These are phyloP conservation scores for Quercus gilva DNA, from an alignment of 306 rosid genomes.

Conservation along the genomic window DNA sequence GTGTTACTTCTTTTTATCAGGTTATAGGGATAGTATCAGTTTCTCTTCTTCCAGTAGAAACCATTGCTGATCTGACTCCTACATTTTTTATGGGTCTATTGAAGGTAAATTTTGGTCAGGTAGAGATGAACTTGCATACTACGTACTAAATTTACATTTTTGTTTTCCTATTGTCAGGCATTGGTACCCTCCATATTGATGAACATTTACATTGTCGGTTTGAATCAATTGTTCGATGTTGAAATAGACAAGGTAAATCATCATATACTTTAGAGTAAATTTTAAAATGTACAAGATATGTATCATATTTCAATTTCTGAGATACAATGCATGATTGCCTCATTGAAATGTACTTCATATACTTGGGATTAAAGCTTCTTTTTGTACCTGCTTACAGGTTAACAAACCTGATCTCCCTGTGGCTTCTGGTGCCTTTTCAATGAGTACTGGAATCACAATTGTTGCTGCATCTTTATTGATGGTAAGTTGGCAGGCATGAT, in stretches of 20 bases:
- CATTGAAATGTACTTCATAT: background rate
- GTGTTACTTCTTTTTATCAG: background rate
- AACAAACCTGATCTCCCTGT: constrained; percentile 25
- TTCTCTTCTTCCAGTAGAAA: constrained; percentile 24
- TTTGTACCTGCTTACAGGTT: constrained; percentile 2
- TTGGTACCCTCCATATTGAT: constrained; percentile 16
- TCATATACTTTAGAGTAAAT: background rate
- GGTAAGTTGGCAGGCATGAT: background rate
- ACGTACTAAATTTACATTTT: background rate
- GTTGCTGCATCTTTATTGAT: constrained; percentile 11
- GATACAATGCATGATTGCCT: background rate
- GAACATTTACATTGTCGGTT: constrained; percentile 26
- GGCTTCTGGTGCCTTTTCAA: constrained; percentile 25
- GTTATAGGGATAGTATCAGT: constrained; percentile 21
- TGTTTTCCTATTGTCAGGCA: constrained; percentile 12
- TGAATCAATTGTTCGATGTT: constrained; percentile 25
- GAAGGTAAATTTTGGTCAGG: constrained; percentile 8
- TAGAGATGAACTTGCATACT: background rate
- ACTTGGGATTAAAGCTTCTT: background rate
- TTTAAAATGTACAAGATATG: background rate
- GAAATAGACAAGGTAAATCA: constrained; percentile 24
- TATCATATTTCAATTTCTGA: background rate
- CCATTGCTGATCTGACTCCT: constrained; percentile 4
- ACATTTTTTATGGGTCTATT: constrained; percentile 15
- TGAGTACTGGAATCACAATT: constrained; percentile 19